phyloP scores from a whole-genome alignment of 768 basidiomycete genomes.

The Tylopilus intermedius region DNA sequence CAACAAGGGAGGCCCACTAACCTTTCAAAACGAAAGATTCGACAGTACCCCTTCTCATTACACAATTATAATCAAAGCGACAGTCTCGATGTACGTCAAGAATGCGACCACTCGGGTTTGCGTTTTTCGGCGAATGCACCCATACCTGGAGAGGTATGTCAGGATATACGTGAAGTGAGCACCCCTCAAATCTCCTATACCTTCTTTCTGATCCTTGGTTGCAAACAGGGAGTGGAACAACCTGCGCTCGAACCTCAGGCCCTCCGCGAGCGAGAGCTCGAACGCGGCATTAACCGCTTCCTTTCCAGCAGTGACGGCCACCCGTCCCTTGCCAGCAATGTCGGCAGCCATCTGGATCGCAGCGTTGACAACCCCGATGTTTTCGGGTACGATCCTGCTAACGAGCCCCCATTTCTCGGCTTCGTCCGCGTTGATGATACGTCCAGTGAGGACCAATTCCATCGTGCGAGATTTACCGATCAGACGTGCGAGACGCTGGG shows the following conservation, averaged over 20 bases:
- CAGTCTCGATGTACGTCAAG: conserved; percentile 10
- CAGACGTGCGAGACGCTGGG: conserved; percentile 79
- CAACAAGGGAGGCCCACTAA: not conserved
- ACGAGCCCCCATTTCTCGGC: conserved; percentile 87
- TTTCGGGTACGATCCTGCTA: conserved; percentile 71
- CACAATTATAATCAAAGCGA: not conserved
- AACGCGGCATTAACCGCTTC: conserved; percentile 94
- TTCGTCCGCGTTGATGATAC: conserved; percentile 72
- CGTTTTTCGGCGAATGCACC: conserved; percentile 91
- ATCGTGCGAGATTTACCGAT: conserved; percentile 92
- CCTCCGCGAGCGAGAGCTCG: conserved; percentile 77
- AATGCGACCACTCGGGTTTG: conserved; percentile 74
- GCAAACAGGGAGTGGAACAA: conserved; percentile 91
- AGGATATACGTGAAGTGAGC: not conserved
- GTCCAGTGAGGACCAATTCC: conserved; percentile 90
- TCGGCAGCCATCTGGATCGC: conserved; percentile 74
- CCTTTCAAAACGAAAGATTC: no score
- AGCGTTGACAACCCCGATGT: conserved; percentile 80
- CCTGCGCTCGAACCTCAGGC: conserved; percentile 80
- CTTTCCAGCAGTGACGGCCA: conserved; percentile 84
- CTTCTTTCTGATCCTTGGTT: conserved; percentile 93
- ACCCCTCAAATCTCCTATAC: conserved; percentile 37
- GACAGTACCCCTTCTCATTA: not conserved
- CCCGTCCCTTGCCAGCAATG: conserved; percentile 76
- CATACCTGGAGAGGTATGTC: conserved; percentile 62